phyloP scores from a whole-genome alignment of 371 early-diverging fungal species.

The Syncephalastrum monosporum region DNA sequence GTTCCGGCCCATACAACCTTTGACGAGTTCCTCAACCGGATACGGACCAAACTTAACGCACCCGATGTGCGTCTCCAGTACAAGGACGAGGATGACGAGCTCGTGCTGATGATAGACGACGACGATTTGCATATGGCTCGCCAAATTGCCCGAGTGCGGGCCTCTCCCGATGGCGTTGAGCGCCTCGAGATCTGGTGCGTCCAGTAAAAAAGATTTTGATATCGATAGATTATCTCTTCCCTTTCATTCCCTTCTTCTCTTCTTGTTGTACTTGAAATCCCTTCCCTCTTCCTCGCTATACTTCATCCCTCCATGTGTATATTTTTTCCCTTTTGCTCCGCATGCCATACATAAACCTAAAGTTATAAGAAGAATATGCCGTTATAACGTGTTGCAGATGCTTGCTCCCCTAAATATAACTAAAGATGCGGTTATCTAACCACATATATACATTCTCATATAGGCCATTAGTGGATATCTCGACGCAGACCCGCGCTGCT shows the following conservation, averaged over 20 bases:
- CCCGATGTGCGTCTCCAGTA: constrained; percentile 67
- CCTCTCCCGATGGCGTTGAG: constrained; percentile 33
- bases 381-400: constrained; percentile 39
- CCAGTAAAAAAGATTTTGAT: constrained; percentile 1
- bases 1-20: constrained; percentile 21
- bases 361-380: constrained; percentile 10
- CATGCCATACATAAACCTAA: constrained; percentile 2
- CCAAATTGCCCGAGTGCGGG: constrained; percentile 48
- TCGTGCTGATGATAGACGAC: constrained; percentile 86
- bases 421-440: neutral
- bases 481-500: no score
- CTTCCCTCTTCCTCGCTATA: neutral
- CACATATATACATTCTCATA: neutral
- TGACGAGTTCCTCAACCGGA: constrained; percentile 17
- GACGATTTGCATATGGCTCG: constrained; percentile 88
- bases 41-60: constrained; percentile 24
- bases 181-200: constrained; percentile 71
- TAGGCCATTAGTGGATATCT: no score
- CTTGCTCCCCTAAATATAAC: neutral
- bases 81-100: constrained; percentile 85
- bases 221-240: constrained; percentile 5
- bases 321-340: constrained; percentile 3
- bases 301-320: no score
- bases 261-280: neutral
- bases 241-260: neutral